Evolutionary conservation across 1,284 basidiomycete species (phyloP).

Genomic region (Bondarzewia mesenterica): DNA sequence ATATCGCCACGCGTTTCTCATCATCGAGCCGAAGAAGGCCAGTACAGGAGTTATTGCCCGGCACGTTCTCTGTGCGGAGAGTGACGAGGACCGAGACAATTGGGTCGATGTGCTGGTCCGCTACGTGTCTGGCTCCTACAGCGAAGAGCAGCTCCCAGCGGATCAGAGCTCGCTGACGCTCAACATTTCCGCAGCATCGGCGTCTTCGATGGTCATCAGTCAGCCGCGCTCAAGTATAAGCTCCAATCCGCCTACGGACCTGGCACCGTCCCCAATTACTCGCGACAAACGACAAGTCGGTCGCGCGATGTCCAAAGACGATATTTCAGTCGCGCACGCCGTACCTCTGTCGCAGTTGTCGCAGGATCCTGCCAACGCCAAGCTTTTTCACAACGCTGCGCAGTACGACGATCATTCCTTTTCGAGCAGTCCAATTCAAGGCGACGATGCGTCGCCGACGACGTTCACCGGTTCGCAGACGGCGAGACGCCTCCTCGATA

Average conservation of each 20-base stretch:
- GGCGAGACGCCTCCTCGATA: constrained; percentile 32
- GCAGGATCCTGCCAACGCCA: constrained; percentile 48
- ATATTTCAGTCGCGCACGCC: constrained; percentile 48
- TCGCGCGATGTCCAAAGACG: constrained; percentile 50
- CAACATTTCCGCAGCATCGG: constrained; percentile 12
- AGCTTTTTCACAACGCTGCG: constrained; percentile 45
- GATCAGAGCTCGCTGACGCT: constrained; percentile 7
- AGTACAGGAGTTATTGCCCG: constrained; percentile 65
- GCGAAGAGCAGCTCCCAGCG: constrained; percentile 29
- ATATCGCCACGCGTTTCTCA: constrained; percentile 94
- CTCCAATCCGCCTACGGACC: constrained; percentile 30
- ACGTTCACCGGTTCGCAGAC: constrained; percentile 29
- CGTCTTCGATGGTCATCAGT: not conserved
- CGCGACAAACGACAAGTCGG: constrained; percentile 20
- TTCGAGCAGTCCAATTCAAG: constrained; percentile 45
- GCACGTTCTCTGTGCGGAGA: constrained; percentile 95
- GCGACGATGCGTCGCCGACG: not conserved
- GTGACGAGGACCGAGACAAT: constrained; percentile 83
- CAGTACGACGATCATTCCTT: constrained; percentile 17
- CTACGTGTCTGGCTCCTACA: constrained; percentile 68
- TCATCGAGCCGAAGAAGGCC: constrained; percentile 79
- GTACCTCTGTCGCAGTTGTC: constrained; percentile 55
- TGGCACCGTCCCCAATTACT: constrained; percentile 24
- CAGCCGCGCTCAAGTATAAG: constrained; percentile 58
- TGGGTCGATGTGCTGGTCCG: constrained; percentile 94